Base-by-base conservation (phyloP, 2,329 filamentous ascomycete species). In the Alternaria sp. region DNA sequence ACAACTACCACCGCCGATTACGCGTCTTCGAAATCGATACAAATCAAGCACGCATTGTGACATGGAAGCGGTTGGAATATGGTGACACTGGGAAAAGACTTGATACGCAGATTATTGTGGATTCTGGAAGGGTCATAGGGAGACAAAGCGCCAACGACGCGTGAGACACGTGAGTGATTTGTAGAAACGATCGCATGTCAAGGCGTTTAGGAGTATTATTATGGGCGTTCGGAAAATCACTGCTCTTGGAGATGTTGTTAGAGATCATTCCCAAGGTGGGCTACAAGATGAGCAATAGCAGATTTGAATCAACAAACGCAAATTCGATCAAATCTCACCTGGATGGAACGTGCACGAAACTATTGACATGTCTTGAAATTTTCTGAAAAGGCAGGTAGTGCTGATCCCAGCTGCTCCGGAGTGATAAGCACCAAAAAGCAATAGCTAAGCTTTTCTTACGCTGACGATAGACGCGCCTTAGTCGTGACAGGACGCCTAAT, bases 11-110 rank as follows among this genome's bases (percentile, higher is more conserved):
- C 72, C 90, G 95, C 26, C 88, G 93, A 30, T 85, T 97, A 54
- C 87, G 95, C 48, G 86, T 99, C 43, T 99, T 95, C 75, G 94
- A 98, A 70, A 88, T 99, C 51, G 94, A 99, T 77, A 92, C 94
- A 80, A 96, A 96, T 74, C 88, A 92, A 61, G 94, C 91, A 7
- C 87, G 92, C 47, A 94, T 99, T 68, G 88, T 87, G 49, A 99
- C 94, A 0, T 99, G 94, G 87, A 98, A 97, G 81, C 86, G 95
- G 51, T 82, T 96, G 16, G 94, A 98, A 74, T 86, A 84, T 69
- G 86, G 86, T 7, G 82, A 85, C 26, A 82, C 79, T 4, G 81
- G 81, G 52, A 80, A 81, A 66, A 81, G 81, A 63, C 75, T 88
- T 48, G 86, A 88, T 66, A 85, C 88, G 72, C 83, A 87, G 78